These are phyloP conservation scores for Onygena corvina DNA, from an alignment of 2,329 filamentous ascomycete species.

Conservation along the genomic window DNA sequence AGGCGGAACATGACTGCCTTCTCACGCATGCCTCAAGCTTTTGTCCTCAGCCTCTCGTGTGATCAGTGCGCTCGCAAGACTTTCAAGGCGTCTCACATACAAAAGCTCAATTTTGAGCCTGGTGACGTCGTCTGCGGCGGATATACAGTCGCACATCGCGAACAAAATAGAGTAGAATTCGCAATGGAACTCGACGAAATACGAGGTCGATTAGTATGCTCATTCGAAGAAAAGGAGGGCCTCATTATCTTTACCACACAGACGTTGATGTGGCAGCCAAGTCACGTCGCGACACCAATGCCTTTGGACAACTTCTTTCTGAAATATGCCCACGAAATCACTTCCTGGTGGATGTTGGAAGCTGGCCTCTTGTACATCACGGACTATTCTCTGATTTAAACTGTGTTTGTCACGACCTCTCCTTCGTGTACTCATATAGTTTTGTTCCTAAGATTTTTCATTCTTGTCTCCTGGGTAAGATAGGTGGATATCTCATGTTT, in stretches of 20 bases:
- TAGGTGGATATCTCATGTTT: no score
- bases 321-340: constrained; percentile 26
- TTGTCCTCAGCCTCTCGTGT: constrained; percentile 19
- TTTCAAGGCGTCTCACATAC: constrained; percentile 21
- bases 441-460: no score
- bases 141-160: constrained; percentile 22
- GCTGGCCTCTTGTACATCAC: not conserved
- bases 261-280: constrained; percentile 3
- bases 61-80: constrained; percentile 16
- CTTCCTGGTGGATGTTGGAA: constrained; percentile 27
- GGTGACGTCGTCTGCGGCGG: constrained; percentile 26
- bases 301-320: constrained; percentile 21
- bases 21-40: constrained; percentile 25
- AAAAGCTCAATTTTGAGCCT: constrained; percentile 20
- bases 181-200: constrained; percentile 16
- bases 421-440: no score
- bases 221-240: not conserved
- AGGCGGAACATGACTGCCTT: constrained; percentile 27
- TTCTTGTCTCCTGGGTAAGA: no score
- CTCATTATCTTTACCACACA: not conserved
- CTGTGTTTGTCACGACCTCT: not conserved
- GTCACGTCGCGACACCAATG: not conserved
- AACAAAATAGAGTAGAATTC: constrained; percentile 23
- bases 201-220: not conserved
- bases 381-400: not conserved